These are phyloP conservation scores for Henckelia pumila DNA, from an alignment of 257 asterid genomes.

Conservation along the genomic window DNA sequence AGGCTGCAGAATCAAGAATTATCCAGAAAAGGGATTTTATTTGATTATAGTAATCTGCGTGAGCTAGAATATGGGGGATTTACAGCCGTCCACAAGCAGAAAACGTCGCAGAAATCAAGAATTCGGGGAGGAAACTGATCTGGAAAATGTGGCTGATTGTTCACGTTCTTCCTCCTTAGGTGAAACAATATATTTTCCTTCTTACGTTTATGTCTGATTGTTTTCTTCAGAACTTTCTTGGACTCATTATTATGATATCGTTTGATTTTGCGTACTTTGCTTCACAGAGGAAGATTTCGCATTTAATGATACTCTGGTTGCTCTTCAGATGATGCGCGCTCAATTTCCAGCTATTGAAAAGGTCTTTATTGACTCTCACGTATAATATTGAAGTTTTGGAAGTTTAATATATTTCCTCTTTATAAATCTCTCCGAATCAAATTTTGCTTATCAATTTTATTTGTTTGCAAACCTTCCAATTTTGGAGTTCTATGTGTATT, in stretches of 20 bases:
- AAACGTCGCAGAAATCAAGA: slow-evolving; percentile 52
- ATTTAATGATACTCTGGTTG: slow-evolving; percentile 80
- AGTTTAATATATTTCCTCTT: background rate
- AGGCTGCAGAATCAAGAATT: no score
- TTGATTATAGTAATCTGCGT: background rate
- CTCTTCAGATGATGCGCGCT: slow-evolving; percentile 90
- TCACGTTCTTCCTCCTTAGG: slow-evolving; percentile 45
- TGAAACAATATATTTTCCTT: slow-evolving; percentile 3
- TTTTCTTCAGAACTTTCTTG: background rate
- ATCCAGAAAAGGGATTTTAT: no score
- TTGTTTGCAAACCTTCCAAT: background rate
- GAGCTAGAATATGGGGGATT: slow-evolving; percentile 26
- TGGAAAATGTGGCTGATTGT: slow-evolving; percentile 25
- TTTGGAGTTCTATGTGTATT: slow-evolving; percentile 21
- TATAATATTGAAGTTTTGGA: background rate
- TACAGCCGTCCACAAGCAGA: slow-evolving; percentile 62
- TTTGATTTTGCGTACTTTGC: background rate
- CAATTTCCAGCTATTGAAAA: slow-evolving; percentile 69
- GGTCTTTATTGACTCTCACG: background rate
- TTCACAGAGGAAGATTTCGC: slow-evolving; percentile 57
- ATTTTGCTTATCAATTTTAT: slow-evolving; percentile 13
- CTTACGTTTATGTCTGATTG: background rate
- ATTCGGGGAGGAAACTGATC: slow-evolving; percentile 26
- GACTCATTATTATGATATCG: background rate
- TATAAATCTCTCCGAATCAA: background rate